Conservation (phyloP, 495 filamentous ascomycete genomes). For the Apodospora peruviana region DNA sequence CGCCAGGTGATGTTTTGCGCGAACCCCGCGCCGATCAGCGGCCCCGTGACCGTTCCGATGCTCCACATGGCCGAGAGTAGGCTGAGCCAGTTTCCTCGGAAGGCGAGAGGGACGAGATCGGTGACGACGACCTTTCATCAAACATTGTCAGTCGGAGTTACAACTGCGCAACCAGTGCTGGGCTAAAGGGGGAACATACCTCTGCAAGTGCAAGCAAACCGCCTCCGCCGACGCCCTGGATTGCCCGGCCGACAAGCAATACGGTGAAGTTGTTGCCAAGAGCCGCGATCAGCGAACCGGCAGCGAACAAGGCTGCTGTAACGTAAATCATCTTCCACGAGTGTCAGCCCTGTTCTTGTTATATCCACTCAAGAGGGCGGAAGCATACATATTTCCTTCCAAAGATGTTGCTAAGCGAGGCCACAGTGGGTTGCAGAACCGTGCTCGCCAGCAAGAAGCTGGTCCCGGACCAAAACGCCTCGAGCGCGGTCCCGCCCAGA, state of each 20-base stretch:
- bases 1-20: slow-evolving; percentile 44
- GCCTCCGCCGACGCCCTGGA: slow-evolving; percentile 72
- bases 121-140: slow-evolving; percentile 47
- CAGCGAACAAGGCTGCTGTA: slow-evolving; percentile 47
- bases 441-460: slow-evolving; percentile 49
- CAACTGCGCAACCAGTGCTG: too few relatives aligned
- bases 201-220: slow-evolving; percentile 60
- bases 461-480: slow-evolving; percentile 56
- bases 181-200: slow-evolving; percentile 33
- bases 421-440: slow-evolving; percentile 48
- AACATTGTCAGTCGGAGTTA: neutral
- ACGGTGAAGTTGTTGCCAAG: slow-evolving; percentile 54
- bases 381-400: slow-evolving; percentile 25
- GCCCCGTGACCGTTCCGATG: slow-evolving; percentile 61
- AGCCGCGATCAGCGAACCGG: slow-evolving; percentile 55
- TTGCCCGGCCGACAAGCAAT: slow-evolving; percentile 57
- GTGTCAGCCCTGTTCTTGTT: neutral
- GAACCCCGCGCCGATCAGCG: slow-evolving; percentile 64
- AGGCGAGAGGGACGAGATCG: slow-evolving; percentile 52
- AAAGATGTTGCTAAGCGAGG: slow-evolving; percentile 49
- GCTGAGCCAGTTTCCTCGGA: slow-evolving; percentile 43
- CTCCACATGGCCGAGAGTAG: slow-evolving; percentile 52
- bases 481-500: slow-evolving; percentile 49
- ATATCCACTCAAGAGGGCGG: neutral
- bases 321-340: slow-evolving; percentile 38